Percentiles rank a stretch among this genome's conserved stretches.
Evolutionary conservation across 164 flowering plant species (phyloP).

Genomic region (Annona squamosa): DNA sequence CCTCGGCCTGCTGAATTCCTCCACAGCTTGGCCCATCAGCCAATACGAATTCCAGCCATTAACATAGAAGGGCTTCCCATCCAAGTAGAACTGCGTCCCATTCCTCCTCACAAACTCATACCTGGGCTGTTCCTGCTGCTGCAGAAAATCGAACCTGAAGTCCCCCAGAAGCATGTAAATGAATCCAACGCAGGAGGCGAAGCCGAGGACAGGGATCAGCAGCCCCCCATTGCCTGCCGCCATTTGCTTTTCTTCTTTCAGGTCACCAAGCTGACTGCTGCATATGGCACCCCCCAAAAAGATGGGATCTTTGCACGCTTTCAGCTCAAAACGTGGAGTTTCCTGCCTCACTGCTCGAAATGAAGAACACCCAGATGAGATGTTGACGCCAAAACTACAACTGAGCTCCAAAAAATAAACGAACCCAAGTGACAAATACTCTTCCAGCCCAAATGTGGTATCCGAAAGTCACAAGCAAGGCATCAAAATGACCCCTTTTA

Average conservation of each 20-base stretch:
- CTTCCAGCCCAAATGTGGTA: neutral
- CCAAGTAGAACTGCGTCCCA: constrained; percentile 65
- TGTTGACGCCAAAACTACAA: neutral
- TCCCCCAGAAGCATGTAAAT: constrained; percentile 65
- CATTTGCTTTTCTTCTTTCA: constrained; percentile 21
- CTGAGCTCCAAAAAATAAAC: neutral
- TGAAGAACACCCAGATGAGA: constrained; percentile 1
- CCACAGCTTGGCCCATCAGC: constrained; percentile 21
- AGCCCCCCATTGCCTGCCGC: constrained; percentile 44
- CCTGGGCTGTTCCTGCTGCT: constrained; percentile 16
- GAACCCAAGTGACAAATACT: neutral
- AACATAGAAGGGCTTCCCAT: constrained; percentile 33
- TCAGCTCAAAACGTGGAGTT: neutral
- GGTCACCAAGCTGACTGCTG: too few species aligned
- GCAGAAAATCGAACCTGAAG: constrained; percentile 16
- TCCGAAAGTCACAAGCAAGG: neutral
- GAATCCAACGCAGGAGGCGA: constrained; percentile 55
- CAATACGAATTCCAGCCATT: constrained; percentile 20
- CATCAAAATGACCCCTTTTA: neutral
- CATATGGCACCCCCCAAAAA: neutral
- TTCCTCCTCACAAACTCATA: constrained; percentile 58
- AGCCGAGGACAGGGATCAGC: constrained; percentile 56
- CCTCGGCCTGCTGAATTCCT: constrained; percentile 31
- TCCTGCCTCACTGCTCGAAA: constrained; percentile 2
- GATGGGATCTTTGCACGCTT: constrained; percentile 1